These are phyloP conservation scores for Plasmodium ovale DNA, from an alignment of 169 alveolate genomes.

Conservation along the genomic window DNA sequence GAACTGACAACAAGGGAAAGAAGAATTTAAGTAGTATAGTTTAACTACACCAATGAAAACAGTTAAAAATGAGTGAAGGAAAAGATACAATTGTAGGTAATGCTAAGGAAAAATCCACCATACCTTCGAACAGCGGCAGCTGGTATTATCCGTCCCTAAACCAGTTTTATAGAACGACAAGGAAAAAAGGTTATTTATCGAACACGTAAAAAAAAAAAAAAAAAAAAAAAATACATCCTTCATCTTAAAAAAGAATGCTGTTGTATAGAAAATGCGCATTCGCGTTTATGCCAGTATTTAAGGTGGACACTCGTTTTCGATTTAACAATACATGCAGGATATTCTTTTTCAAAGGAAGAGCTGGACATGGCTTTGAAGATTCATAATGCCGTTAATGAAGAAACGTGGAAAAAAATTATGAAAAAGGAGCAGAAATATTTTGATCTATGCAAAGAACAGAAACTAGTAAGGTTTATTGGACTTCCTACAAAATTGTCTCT, in stretches of 20 bases:
- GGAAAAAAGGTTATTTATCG: conserved; percentile 79
- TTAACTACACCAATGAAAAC: background rate
- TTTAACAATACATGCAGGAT: conserved; percentile 79
- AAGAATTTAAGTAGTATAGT: no score
- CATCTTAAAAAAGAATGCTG: no score
- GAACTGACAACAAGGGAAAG: no score
- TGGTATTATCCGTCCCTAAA: conserved; percentile 87
- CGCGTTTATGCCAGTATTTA: no score
- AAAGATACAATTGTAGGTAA: background rate
- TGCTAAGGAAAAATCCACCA: conserved; percentile 78
- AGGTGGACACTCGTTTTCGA: no score
- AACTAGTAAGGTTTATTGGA: conserved; percentile 80
- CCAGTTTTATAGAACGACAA: conserved; percentile 83
- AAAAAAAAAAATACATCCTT: no score
- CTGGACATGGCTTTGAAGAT: conserved; percentile 81
- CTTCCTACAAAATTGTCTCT: conserved; percentile 80
- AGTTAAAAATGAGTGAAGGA: background rate
- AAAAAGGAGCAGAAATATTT: conserved; percentile 80
- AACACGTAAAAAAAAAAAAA: no score
- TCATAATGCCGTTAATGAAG: conserved; percentile 85
- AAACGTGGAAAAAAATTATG: conserved; percentile 86
- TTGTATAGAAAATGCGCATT: no score
- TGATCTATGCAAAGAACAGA: conserved; percentile 79
- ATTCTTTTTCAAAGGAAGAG: conserved; percentile 77
- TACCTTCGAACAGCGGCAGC: conserved; percentile 78